These are phyloP conservation scores for Ophiocordyceps camponoti-leonardi DNA, from an alignment of 2,329 filamentous ascomycete genomes.

Conservation along the genomic window DNA sequence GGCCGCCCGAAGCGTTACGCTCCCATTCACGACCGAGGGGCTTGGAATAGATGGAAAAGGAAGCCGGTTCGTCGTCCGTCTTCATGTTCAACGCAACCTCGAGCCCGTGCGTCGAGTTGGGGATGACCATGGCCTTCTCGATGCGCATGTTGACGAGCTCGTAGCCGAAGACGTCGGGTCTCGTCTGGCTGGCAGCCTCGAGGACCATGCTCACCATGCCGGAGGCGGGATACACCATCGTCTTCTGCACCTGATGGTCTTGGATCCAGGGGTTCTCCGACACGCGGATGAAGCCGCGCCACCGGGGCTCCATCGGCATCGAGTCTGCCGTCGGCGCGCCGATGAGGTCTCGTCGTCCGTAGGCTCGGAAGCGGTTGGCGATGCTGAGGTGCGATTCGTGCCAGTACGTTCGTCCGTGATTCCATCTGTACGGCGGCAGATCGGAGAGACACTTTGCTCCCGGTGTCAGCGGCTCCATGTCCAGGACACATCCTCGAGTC, in stretches of 20 bases:
- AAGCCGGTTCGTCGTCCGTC: constrained; percentile 4
- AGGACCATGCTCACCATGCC: constrained; percentile 32
- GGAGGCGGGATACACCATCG: constrained; percentile 31
- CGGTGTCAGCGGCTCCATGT: constrained; percentile 14
- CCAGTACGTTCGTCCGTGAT: constrained; percentile 34
- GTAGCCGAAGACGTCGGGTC: constrained; percentile 16
- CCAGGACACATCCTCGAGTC: constrained; percentile 14
- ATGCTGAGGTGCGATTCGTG: constrained; percentile 30
- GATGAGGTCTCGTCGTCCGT: constrained; percentile 31
- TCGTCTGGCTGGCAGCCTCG: constrained; percentile 26
- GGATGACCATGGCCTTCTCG: constrained; percentile 32
- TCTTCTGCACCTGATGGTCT: constrained; percentile 32
- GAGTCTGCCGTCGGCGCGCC: constrained; percentile 27
- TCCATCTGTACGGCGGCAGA: constrained; percentile 37
- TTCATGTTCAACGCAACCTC: constrained; percentile 32
- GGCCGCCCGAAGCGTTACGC: constrained; percentile 20
- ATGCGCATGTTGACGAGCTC: constrained; percentile 29
- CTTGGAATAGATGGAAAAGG: constrained; percentile 30
- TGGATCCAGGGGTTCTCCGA: constrained; percentile 33
- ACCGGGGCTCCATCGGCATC: constrained; percentile 26
- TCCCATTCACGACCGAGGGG: constrained; percentile 21
- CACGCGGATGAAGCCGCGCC: constrained; percentile 30
- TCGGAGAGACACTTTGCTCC: constrained; percentile 20
- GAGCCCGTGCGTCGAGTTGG: constrained; percentile 25
- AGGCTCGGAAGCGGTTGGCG: constrained; percentile 24